A percentile compares a stretch with the other conserved stretches of the same genome.
These are phyloP conservation scores for Picea abies DNA, from an alignment of 83 land plant species.

Conservation along the genomic window DNA sequence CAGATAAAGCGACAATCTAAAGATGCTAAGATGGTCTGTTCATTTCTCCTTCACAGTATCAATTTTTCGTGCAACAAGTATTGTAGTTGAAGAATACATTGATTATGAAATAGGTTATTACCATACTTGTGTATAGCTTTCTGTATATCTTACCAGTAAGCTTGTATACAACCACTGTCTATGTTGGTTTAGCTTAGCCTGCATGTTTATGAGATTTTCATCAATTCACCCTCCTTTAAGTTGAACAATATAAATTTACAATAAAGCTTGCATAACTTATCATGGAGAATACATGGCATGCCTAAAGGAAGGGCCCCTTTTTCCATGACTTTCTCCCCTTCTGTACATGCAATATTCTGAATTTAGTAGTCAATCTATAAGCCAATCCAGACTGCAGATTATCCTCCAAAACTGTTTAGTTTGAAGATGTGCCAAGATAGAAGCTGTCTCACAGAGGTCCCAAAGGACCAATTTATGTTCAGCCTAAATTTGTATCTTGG, in stretches of 20 bases:
- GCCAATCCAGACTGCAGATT: no score
- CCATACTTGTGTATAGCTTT: no score
- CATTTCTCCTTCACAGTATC: no score
- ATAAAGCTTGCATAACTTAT: neutral
- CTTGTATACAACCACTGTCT: no score
- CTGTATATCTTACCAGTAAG: no score
- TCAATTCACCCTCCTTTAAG: neutral
- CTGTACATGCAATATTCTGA: neutral
- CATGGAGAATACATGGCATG: conserved; percentile 7
- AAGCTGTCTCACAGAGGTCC: neutral
- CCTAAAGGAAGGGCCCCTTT: neutral
- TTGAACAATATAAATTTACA: neutral
- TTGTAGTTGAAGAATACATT: no score
- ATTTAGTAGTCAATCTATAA: neutral
- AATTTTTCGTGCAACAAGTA: no score
- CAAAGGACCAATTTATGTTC: neutral
- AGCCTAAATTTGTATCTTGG: neutral
- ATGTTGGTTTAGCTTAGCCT: neutral
- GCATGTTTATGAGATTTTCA: neutral
- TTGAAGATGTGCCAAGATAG: conserved; percentile 2
- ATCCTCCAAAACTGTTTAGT: neutral
- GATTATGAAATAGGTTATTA: no score
- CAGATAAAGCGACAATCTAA: no score
- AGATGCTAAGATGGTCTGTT: no score
- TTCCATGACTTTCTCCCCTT: neutral